Evolutionary conservation across 768 basidiomycete genomes (phyloP).

Genomic region (Rhodosporidiobolus sp.): DNA sequence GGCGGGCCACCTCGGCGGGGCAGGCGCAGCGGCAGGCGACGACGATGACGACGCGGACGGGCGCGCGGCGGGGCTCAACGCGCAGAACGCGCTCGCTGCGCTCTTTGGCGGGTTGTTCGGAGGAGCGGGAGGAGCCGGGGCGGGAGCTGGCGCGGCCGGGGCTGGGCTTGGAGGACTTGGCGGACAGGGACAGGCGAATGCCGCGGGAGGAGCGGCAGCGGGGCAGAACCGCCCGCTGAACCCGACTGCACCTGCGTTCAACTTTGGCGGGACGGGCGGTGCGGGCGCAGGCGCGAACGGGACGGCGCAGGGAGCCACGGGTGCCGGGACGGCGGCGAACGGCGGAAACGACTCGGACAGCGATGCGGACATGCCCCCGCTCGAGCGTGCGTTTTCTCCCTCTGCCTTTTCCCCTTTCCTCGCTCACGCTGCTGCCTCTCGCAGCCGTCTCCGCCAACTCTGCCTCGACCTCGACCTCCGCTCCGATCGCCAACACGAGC

Average conservation of each 20-base stretch:
- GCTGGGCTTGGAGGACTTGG: too few relatives aligned
- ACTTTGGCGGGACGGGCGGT: neutral
- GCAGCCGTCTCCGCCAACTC: neutral
- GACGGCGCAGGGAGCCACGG: neutral
- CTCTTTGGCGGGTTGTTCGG: slow-evolving; percentile 3
- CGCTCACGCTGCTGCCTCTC: neutral
- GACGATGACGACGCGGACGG: neutral
- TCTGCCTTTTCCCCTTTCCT: too few relatives aligned
- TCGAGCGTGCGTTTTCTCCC: neutral
- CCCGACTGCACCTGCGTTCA: neutral
- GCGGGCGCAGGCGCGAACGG: neutral
- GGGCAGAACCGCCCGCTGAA: neutral
- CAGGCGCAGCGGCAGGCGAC: neutral
- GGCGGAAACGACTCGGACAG: neutral
- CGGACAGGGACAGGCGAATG: too few relatives aligned
- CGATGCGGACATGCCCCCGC: slow-evolving; percentile 29
- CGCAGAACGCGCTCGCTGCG: neutral
- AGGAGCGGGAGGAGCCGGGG: neutral
- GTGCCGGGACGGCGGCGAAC: neutral
- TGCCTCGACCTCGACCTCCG: neutral
- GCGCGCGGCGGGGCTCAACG: too few relatives aligned
- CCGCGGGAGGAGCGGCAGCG: neutral
- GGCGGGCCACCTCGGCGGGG: neutral
- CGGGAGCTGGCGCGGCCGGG: neutral
- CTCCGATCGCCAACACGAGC: neutral